These are phyloP conservation scores for Pseudonitzschia pungens DNA, from an alignment of 108 stramenopile species.

Conservation along the genomic window DNA sequence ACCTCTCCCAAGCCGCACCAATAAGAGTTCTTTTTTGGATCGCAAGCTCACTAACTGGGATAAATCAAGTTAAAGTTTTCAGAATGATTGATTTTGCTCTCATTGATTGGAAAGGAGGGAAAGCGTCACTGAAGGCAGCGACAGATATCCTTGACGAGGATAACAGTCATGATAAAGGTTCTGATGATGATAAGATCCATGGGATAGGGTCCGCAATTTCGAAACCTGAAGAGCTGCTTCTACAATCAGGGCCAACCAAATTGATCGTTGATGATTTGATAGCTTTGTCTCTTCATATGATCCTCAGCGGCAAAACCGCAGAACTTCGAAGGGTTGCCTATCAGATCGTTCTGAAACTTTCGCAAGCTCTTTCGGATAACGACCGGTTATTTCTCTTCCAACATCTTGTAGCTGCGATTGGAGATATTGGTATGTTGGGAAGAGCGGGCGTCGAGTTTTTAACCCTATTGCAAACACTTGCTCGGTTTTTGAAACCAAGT, in stretches of 20 bases:
- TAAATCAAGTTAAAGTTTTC: conserved; percentile 62
- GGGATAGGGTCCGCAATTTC: neutral
- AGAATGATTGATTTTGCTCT: conserved; percentile 60
- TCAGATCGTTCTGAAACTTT: conserved; percentile 38
- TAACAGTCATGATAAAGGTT: conserved; percentile 4
- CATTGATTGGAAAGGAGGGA: conserved; percentile 7
- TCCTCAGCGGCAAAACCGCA: conserved; percentile 45
- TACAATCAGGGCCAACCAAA: conserved; percentile 19
- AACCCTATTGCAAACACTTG: conserved; percentile 31
- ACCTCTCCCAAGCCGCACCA: neutral
- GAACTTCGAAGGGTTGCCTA: conserved; percentile 51
- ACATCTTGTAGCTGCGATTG: conserved; percentile 39
- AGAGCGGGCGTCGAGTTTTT: conserved; percentile 30
- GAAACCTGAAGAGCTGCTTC: conserved; percentile 47
- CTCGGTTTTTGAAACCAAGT: conserved; percentile 30
- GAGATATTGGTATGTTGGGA: conserved; percentile 46
- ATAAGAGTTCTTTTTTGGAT: conserved; percentile 45
- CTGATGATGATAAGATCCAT: neutral
- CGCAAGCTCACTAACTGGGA: conserved; percentile 51
- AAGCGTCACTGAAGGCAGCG: neutral
- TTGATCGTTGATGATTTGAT: conserved; percentile 43
- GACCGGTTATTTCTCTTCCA: conserved; percentile 40
- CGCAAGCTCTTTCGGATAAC: conserved; percentile 13
- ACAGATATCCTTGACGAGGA: neutral
- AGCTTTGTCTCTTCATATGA: conserved; percentile 55